Percentiles rank a stretch among this genome's conserved stretches.
phyloP scores from a whole-genome alignment of 176 grass and related monocot species.

The Echinochloa phyllopogon region DNA sequence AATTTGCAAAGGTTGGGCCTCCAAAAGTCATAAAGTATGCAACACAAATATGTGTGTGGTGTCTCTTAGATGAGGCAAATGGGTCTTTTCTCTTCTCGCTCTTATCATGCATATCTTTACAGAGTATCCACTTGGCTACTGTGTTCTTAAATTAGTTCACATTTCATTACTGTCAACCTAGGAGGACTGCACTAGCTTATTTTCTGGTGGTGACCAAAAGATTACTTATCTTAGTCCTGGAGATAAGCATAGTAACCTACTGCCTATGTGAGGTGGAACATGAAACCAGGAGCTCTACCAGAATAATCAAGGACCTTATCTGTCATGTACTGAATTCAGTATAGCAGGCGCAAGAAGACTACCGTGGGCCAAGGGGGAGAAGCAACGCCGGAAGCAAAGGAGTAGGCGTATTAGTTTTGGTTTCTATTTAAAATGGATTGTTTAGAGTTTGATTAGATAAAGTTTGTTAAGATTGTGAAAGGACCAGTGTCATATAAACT shows the following conservation, averaged over 20 bases:
- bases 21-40: background rate
- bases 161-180: background rate
- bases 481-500: too few relatives aligned
- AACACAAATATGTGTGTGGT: background rate
- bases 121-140: background rate
- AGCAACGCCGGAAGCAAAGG: too few relatives aligned
- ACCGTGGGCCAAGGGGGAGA: too few relatives aligned
- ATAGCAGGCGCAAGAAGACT: too few relatives aligned
- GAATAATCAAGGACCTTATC: background rate
- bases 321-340: too few relatives aligned
- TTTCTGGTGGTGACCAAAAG: background rate
- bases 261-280: background rate
- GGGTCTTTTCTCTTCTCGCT: background rate
- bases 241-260: background rate
- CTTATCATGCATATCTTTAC: background rate
- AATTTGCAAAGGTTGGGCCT: background rate
- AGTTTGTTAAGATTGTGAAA: too few relatives aligned
- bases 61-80: background rate
- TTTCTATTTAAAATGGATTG: too few relatives aligned
- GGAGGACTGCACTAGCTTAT: background rate
- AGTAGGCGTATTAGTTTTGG: too few relatives aligned
- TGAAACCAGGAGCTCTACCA: background rate
- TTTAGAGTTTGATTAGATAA: too few relatives aligned
- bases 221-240: background rate
- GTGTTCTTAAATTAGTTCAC: background rate